Evolutionary conservation across 371 early-diverging fungal species (phyloP).

Genomic region (Phascolomyces articulosus): DNA sequence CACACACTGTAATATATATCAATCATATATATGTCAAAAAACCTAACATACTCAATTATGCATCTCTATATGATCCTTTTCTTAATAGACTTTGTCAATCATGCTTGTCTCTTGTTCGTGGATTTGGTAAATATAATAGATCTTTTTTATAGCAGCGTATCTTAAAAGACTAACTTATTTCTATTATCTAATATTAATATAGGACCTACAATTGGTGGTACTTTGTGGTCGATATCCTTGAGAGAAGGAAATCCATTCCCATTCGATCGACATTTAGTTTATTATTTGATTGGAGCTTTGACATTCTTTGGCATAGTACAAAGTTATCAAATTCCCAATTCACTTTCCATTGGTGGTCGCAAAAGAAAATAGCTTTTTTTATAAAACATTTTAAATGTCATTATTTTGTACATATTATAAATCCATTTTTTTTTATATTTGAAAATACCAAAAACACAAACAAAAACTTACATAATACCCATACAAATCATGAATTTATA

Average conservation of each 20-base stretch:
- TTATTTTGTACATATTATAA: too few relatives aligned
- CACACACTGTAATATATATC: neutral
- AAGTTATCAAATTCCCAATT: conserved; percentile 39
- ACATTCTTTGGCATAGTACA: conserved; percentile 40
- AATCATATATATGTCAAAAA: too few relatives aligned
- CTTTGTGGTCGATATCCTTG: conserved; percentile 67
- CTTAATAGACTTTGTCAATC: conserved; percentile 55
- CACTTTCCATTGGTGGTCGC: conserved; percentile 21
- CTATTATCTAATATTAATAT: neutral
- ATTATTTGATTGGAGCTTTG: conserved; percentile 48
- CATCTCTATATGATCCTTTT: neutral
- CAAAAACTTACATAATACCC: too few relatives aligned
- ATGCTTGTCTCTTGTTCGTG: conserved; percentile 62
- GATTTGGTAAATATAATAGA: conserved; percentile 45
- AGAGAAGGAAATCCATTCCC: conserved; percentile 58
- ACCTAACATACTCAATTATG: too few relatives aligned
- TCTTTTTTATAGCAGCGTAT: neutral
- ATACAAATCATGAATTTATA: too few relatives aligned
- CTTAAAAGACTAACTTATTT: neutral
- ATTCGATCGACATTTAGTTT: conserved; percentile 66
- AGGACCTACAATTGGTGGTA: conserved; percentile 67
- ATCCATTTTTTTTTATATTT: too few relatives aligned
- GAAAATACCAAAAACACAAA: too few relatives aligned
- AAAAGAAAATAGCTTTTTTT: neutral
- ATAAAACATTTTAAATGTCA: too few relatives aligned